Base-by-base conservation (phyloP, 352 stramenopile species). In the Globisporangium lucens region DNA sequence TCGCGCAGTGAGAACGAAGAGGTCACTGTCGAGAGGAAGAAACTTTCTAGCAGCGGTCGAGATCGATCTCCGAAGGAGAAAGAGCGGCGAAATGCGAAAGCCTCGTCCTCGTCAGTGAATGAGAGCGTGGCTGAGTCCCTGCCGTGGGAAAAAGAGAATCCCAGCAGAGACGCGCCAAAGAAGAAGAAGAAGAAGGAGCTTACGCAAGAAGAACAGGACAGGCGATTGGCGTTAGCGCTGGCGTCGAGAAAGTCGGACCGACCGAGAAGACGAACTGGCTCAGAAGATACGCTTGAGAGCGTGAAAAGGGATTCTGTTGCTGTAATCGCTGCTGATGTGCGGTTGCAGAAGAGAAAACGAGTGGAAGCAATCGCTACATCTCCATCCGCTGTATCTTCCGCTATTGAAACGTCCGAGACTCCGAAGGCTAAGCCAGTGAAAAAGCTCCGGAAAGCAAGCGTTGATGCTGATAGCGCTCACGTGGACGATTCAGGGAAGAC, bases 301-400 rank as follows among this genome's bases (percentile, higher is more conserved):
- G 22, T 35, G 56, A 57, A 52, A 15, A 27, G 13, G 27, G 53
- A 30, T n/a, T 1, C 20, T 13, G 43, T 51, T 24, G 17, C 43
- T 24, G 17, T 12, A 10, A 24, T 51, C 17, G 20, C 27, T 47
- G 36, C 38, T 15, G 29, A 22, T 9, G 52, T 56, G 41, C 56
- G 35, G 1, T 12, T 1, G 46, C 56, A 65, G 9, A 65, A 70
- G 36, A 43, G 65, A 12, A 58, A 69, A 24, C 56, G 47, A 56
- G 63, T n/a, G 43, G 38, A 49, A 51, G n/a, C 29, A 17, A 51
- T 30, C 33, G 30, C n/a, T 4, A 7, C 4, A 15, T 61, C 33
- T n/a, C 33, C 56, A 51, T 4, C 20, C 53, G 24, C 27, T 36
- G 27, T 30, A 5, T 15, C 17, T 46, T 24, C 13, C 22, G 30